These are phyloP conservation scores for Leishmania tropica DNA, from an alignment of 208 protist species.

Conservation along the genomic window DNA sequence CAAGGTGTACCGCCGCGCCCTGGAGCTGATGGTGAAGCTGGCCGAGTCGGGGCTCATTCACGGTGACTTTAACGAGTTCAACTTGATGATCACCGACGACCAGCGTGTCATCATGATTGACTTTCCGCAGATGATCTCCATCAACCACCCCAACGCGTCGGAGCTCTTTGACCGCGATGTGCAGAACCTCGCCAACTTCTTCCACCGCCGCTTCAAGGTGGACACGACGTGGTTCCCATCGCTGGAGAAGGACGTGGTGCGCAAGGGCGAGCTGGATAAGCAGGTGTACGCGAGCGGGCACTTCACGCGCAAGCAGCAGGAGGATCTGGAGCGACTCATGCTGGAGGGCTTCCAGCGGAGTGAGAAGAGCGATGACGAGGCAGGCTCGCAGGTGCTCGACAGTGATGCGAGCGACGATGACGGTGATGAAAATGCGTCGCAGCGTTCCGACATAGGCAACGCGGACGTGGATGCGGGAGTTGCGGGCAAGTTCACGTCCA, in stretches of 20 bases:
- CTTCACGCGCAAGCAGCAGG: conserved; percentile 71
- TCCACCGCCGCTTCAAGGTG: conserved; percentile 92
- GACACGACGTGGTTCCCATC: conserved; percentile 65
- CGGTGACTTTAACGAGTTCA: conserved; percentile 99
- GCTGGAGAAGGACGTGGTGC: conserved; percentile 79
- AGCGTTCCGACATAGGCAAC: conserved; percentile 13
- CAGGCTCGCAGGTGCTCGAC: background rate
- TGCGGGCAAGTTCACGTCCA: conserved; percentile 17
- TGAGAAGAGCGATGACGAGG: conserved; percentile 10
- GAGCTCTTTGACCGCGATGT: conserved; percentile 98
- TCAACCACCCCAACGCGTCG: conserved; percentile 94
- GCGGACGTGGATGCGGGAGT: conserved; percentile 33
- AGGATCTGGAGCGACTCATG: conserved; percentile 79
- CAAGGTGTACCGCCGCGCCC: conserved; percentile 88
- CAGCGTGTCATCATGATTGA: conserved; percentile 97
- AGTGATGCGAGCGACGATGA: conserved; percentile 10
- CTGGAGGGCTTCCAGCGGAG: conserved; percentile 36
- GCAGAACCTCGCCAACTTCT: conserved; percentile 96
- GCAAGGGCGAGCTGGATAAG: conserved; percentile 73
- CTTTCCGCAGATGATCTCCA: conserved; percentile 99
- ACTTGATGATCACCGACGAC: conserved; percentile 96
- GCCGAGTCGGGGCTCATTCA: conserved; percentile 97
- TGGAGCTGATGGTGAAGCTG: conserved; percentile 94
- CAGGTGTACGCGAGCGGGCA: conserved; percentile 82
- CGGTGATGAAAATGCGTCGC: background rate